Evolutionary conservation across 139 green algal genomes (phyloP), one percentile per base, ranked within the genome.

Genomic region (Chlamydomonas sphaeroides): DNA sequence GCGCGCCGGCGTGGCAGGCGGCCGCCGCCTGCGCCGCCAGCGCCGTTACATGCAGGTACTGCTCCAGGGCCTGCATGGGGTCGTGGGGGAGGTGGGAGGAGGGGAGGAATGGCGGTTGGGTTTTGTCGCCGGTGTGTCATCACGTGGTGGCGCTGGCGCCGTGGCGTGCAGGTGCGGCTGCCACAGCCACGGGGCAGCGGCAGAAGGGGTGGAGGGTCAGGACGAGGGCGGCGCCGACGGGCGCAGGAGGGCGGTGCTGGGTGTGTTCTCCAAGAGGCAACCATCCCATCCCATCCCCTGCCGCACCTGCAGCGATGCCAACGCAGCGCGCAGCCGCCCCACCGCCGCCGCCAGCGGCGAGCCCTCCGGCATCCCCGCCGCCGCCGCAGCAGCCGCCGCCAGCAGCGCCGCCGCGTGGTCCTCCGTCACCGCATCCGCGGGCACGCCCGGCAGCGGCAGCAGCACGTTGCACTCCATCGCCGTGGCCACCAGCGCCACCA

Each of bases 1-100:
- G 84, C 25, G 66, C 41, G 6, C 89, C 88, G 61, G 78, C 62
- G 23, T 86, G 78, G 39, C 96, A 89, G 15, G 91, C 87, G 10
- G 92, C 91, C 21, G 89, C 87, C 1, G 96, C 97, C 67, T 93
- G 73, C 0, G 84, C 79, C 1, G 92, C 89, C 8, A 85, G 73
- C 10, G 85, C 78, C 32, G 74, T 79, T 21, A 88, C 71, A 68
- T 94, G 86, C 38, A 95, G 86, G 71, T 89, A 84, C n/a, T 84
- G 75, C 86, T 96, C 89, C 38, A 83, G 71, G 18, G 84, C 71
- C 65, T 82, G 53, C 63, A 89, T 5, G 21, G 32, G n/a, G 56
- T 1, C 21, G 32, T 25, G 42, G 45, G 20, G 10, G n/a, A 25
- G 45, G 49, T 56, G 49, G 5, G 7, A 20, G 49, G 49, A 26